A percentile compares a stretch with the other conserved stretches of the same genome.
Conservation (phyloP, 2,329 filamentous ascomycete species). For the Cladobotryum protrusum region DNA sequence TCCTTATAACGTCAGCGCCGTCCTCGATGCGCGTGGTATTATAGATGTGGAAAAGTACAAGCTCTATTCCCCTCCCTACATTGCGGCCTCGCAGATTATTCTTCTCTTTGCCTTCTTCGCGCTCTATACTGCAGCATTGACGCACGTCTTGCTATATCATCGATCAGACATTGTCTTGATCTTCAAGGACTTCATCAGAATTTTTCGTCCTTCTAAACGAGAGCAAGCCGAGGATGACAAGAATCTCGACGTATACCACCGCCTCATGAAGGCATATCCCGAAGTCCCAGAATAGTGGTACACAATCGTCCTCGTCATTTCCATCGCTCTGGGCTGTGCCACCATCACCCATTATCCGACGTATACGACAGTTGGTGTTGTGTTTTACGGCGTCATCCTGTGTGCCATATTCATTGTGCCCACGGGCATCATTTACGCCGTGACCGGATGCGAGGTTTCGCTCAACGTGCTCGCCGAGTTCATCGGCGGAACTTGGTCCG, state of each 20-base stretch:
- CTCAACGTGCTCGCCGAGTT: constrained; percentile 44
- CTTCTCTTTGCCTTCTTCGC: constrained; percentile 37
- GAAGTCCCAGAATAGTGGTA: constrained; percentile 47
- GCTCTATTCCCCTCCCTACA: constrained; percentile 36
- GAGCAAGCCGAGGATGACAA: constrained; percentile 19
- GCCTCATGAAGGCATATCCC: constrained; percentile 40
- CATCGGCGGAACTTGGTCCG: constrained; percentile 37
- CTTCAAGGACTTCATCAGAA: constrained; percentile 2
- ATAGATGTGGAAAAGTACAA: constrained; percentile 33
- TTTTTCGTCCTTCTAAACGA: neutral
- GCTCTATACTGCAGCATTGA: constrained; percentile 34
- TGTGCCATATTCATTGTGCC: constrained; percentile 38
- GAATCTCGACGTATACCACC: constrained; percentile 35
- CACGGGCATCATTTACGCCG: constrained; percentile 38
- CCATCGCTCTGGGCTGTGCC: constrained; percentile 29
- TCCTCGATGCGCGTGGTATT: constrained; percentile 28
- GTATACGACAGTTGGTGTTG: constrained; percentile 34
- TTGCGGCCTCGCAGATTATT: constrained; percentile 30
- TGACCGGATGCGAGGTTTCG: constrained; percentile 35
- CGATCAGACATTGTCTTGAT: constrained; percentile 28
- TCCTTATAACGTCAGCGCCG: constrained; percentile 32
- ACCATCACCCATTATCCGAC: constrained; percentile 34
- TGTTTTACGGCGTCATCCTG: constrained; percentile 37
- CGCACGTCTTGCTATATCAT: constrained; percentile 36
- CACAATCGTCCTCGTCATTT: constrained; percentile 23